Percentiles rank a stretch among this genome's conserved stretches.
Evolutionary conservation across 2,329 filamentous ascomycete species (phyloP).

Genomic region (Coleophoma eucalyptorum): DNA sequence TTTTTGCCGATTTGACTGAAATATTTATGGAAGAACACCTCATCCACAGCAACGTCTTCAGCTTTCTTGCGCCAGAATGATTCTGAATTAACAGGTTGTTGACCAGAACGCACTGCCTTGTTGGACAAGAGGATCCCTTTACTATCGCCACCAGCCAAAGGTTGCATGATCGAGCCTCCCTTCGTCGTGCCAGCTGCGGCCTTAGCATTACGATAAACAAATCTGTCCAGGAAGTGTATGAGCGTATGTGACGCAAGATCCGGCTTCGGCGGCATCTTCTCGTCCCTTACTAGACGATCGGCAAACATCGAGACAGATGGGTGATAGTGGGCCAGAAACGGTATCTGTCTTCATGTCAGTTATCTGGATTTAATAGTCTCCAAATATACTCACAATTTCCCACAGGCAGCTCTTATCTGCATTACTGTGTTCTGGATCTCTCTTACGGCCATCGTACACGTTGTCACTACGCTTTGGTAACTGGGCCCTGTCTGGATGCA

Average conservation of each 20-base stretch:
- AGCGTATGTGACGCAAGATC: slow-evolving; percentile 87
- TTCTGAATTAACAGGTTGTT: slow-evolving; percentile 74
- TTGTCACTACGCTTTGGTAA: slow-evolving; percentile 14
- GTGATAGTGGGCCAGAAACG: slow-evolving; percentile 81
- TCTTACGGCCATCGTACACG: slow-evolving; percentile 82
- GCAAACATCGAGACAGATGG: slow-evolving; percentile 89
- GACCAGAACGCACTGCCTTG: slow-evolving; percentile 40
- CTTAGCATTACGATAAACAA: slow-evolving; percentile 96
- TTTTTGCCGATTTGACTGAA: slow-evolving; percentile 72
- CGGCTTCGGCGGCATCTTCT: slow-evolving; percentile 77
- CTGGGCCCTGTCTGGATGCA: slow-evolving; percentile 1
- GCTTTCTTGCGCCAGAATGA: slow-evolving; percentile 87
- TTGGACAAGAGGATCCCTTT: slow-evolving; percentile 56
- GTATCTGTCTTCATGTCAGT: slow-evolving; percentile 36
- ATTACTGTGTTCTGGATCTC: slow-evolving; percentile 87
- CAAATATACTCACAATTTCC: slow-evolving; percentile 64
- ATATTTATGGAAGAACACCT: slow-evolving; percentile 98
- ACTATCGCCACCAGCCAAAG: slow-evolving; percentile 63
- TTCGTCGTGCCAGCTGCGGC: slow-evolving; percentile 56
- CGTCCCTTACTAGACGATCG: slow-evolving; percentile 62
- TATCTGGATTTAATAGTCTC: neutral
- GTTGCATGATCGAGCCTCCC: slow-evolving; percentile 95
- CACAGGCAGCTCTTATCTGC: slow-evolving; percentile 92
- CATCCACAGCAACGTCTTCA: slow-evolving; percentile 84
- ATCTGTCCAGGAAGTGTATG: slow-evolving; percentile 94